Evolutionary conservation across 1,139 yeast species (phyloP).

Genomic region (Hemisphaericaspora subhashii): DNA sequence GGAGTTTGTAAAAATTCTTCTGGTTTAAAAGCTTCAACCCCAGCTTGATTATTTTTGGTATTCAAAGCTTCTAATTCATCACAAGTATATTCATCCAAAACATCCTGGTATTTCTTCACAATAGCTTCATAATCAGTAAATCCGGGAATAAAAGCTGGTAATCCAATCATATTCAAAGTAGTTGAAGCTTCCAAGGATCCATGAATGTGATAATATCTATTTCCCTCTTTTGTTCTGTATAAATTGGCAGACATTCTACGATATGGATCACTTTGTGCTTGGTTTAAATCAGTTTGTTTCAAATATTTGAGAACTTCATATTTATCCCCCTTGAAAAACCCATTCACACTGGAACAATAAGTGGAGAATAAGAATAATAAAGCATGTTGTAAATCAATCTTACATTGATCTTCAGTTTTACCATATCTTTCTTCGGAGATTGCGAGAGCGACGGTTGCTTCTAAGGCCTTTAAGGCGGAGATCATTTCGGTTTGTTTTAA

Average conservation of each 20-base stretch:
- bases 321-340: slow-evolving; percentile 25
- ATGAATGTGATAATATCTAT: slow-evolving; percentile 30
- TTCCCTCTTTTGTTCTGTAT: slow-evolving; percentile 28
- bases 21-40: slow-evolving; percentile 25
- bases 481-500: slow-evolving; percentile 29
- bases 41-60: slow-evolving; percentile 25
- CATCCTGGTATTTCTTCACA: slow-evolving; percentile 22
- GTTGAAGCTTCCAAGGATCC: slow-evolving; percentile 32
- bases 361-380: slow-evolving; percentile 27
- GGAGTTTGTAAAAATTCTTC: slow-evolving; percentile 26
- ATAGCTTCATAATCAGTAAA: slow-evolving; percentile 24
- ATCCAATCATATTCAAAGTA: slow-evolving; percentile 32
- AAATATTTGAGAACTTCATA: slow-evolving; percentile 19
- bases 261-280: slow-evolving; percentile 29
- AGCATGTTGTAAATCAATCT: slow-evolving; percentile 27
- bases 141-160: slow-evolving; percentile 24
- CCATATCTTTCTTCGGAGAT: slow-evolving; percentile 23
- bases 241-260: slow-evolving; percentile 33
- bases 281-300: slow-evolving; percentile 26
- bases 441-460: slow-evolving; percentile 24
- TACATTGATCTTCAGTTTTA: slow-evolving; percentile 10
- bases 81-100: slow-evolving; percentile 18
- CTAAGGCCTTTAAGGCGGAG: slow-evolving; percentile 28
- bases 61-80: slow-evolving; percentile 23
- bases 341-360: slow-evolving; percentile 28